Percentiles rank a stretch among this genome's conserved stretches.
Evolutionary conservation across 2,329 filamentous ascomycete species (phyloP).

Genomic region (Verticillium zaregamsianum): DNA sequence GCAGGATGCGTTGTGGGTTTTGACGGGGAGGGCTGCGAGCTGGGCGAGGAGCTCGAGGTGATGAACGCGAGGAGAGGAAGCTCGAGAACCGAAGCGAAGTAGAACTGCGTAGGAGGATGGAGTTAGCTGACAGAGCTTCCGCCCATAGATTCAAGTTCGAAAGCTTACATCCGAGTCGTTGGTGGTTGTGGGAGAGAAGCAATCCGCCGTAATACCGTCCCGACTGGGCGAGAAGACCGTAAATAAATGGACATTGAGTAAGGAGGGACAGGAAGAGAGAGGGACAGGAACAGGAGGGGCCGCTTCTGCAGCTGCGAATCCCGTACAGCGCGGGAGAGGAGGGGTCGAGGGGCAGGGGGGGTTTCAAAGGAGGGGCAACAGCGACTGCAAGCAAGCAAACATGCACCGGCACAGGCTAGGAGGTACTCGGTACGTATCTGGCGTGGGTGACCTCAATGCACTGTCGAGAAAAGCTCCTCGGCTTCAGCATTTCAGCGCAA

Average conservation of each 20-base stretch:
- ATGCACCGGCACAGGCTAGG: background rate
- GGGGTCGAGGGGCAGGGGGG: background rate
- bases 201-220: background rate
- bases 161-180: background rate
- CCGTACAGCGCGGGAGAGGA: background rate
- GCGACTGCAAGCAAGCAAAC: background rate
- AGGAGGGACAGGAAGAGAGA: background rate
- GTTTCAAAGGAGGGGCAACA: background rate
- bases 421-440: background rate
- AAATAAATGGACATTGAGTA: background rate
- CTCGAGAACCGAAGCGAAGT: background rate
- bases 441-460: background rate
- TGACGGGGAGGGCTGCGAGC: slow-evolving; percentile 4
- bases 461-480: background rate
- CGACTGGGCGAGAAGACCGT: background rate
- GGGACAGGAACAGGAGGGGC: background rate
- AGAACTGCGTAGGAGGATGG: background rate
- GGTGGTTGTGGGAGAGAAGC: background rate
- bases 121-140: background rate
- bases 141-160: background rate
- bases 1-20: slow-evolving; percentile 9
- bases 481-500: background rate
- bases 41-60: slow-evolving; percentile 25
- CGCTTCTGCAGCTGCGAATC: background rate
- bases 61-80: background rate